phyloP scores from a whole-genome alignment of 2,329 filamentous ascomycete genomes.

The Alternaria solani region DNA sequence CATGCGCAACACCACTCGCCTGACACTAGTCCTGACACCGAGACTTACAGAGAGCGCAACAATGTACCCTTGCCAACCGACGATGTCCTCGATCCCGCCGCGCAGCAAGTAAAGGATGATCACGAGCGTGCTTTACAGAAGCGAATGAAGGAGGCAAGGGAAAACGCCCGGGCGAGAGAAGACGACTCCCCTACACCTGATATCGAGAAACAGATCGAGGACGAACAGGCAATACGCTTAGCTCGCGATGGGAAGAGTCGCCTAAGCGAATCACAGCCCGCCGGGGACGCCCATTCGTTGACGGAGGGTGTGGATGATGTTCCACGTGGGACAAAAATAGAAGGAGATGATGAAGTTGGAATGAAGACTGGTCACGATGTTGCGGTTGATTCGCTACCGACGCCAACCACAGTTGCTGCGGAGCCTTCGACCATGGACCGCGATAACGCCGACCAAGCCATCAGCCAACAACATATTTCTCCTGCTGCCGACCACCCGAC shows the following conservation, averaged over 20 bases:
- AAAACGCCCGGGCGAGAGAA: conserved; percentile 48
- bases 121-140: conserved; percentile 62
- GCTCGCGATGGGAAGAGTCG: conserved; percentile 44
- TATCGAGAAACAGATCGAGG: conserved; percentile 65
- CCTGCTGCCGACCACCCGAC: conserved; percentile 42
- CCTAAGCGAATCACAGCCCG: conserved; percentile 30
- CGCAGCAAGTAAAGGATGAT: conserved; percentile 59
- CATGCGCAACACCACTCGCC: conserved; percentile 72
- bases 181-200: conserved; percentile 63
- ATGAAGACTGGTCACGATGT: conserved; percentile 25
- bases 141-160: conserved; percentile 57
- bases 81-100: conserved; percentile 46
- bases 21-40: conserved; percentile 77
- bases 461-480: conserved; percentile 16
- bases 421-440: conserved; percentile 39
- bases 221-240: conserved; percentile 58
- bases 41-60: conserved; percentile 52
- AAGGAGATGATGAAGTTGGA: conserved; percentile 17
- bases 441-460: conserved; percentile 29
- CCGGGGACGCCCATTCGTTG: conserved; percentile 24
- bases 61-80: conserved; percentile 38
- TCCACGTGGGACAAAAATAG: conserved; percentile 13
- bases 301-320: conserved; percentile 36
- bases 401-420: conserved; percentile 45
- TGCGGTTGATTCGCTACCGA: conserved; percentile 46